Conservation (phyloP, 1,139 yeast genomes). For the Nakaseomyces nivariensis region DNA sequence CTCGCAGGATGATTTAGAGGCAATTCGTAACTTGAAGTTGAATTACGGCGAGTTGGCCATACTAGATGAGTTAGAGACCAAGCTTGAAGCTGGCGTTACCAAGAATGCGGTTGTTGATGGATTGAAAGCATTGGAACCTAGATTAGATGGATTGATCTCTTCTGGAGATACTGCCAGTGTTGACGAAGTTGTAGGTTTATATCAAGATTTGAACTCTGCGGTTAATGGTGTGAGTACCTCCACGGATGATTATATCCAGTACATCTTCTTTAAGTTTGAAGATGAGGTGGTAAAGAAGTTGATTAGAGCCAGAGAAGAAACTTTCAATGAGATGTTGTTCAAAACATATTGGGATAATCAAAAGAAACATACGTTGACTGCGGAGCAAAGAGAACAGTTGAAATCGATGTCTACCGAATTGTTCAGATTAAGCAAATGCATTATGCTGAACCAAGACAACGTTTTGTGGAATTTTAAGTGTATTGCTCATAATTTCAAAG, state of each 20-base stretch:
- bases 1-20: conserved; percentile 9
- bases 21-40: conserved; percentile 17
- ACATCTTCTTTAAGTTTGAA: not conserved
- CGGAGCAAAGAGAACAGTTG: conserved; percentile 11
- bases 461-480: conserved; percentile 49
- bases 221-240: conserved; percentile 6
- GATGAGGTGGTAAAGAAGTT: not conserved
- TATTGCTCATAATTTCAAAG: conserved; percentile 45
- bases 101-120: conserved; percentile 14
- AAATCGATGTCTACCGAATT: conserved; percentile 23
- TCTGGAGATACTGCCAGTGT: conserved; percentile 9
- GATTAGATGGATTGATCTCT: conserved; percentile 15
- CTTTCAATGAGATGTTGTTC: conserved; percentile 11
- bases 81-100: conserved; percentile 10
- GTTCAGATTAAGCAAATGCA: conserved; percentile 33
- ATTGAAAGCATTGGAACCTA: conserved; percentile 13
- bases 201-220: conserved; percentile 6
- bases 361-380: conserved; percentile 11
- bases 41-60: conserved; percentile 28
- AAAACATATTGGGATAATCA: conserved; percentile 25
- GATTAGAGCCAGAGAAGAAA: not conserved
- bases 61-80: conserved; percentile 16
- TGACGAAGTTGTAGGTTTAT: conserved; percentile 6
- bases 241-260: conserved; percentile 4
- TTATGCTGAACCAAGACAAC: conserved; percentile 14